Evolutionary conservation across 306 rosid species (phyloP).

Genomic region (Echinosophora koreensis): DNA sequence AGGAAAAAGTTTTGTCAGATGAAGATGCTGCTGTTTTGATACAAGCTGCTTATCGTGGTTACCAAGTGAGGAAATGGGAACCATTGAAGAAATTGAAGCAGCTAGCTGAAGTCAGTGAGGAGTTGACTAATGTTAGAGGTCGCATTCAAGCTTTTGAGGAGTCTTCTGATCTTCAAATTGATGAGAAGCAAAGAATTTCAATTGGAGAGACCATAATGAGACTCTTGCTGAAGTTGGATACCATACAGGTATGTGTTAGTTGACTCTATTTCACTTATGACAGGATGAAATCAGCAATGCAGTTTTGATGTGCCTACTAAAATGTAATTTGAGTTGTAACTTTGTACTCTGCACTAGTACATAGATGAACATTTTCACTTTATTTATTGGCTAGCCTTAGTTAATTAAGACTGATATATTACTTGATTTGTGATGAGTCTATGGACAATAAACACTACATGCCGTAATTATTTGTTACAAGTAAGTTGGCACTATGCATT

Average conservation of each 20-base stretch:
- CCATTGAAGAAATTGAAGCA: slow-evolving; percentile 75
- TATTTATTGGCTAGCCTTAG: not conserved
- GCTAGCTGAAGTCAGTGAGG: slow-evolving; percentile 63
- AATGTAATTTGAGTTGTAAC: slow-evolving; percentile 2
- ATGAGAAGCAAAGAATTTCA: slow-evolving; percentile 56
- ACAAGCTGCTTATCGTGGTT: slow-evolving; percentile 79
- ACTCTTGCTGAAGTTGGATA: slow-evolving; percentile 73
- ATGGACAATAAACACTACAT: not conserved
- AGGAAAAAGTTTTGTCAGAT: slow-evolving; percentile 50
- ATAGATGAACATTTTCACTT: not conserved
- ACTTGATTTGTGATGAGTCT: not conserved
- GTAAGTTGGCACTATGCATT: not conserved
- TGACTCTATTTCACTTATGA: not conserved
- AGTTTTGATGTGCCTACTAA: not conserved
- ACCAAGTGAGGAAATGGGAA: slow-evolving; percentile 71
- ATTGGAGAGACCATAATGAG: slow-evolving; percentile 85
- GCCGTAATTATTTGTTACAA: not conserved
- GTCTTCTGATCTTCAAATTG: slow-evolving; percentile 46
- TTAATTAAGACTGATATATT: not conserved
- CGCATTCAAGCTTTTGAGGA: slow-evolving; percentile 55
- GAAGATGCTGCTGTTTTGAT: slow-evolving; percentile 71
- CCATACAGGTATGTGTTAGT: slow-evolving; percentile 67
- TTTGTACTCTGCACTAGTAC: not conserved
- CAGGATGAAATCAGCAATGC: not conserved
- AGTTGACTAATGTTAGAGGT: slow-evolving; percentile 51